phyloP scores from a whole-genome alignment of 768 basidiomycete genomes.

The Infundibulicybe gibba region DNA sequence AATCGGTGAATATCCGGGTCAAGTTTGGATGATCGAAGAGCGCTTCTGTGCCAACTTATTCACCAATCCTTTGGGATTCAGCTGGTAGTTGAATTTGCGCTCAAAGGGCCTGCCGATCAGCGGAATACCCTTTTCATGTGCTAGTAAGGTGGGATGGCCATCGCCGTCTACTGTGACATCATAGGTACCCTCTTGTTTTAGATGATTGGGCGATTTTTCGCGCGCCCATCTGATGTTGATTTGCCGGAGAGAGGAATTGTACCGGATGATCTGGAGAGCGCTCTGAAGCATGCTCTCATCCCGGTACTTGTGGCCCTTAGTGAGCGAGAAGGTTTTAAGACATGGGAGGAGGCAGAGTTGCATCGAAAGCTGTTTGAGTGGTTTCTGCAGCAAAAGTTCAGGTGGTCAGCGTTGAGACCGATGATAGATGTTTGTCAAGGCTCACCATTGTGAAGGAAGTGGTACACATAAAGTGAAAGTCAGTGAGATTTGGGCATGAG shows the following conservation, averaged over 20 bases:
- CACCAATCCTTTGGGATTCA: not conserved
- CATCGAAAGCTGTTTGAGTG: slow-evolving; percentile 34
- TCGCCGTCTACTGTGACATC: slow-evolving; percentile 24
- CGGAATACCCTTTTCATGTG: slow-evolving; percentile 38
- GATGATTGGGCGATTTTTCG: slow-evolving; percentile 41
- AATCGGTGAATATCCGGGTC: no score
- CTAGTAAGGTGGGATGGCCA: slow-evolving; percentile 21
- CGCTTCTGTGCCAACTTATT: slow-evolving; percentile 1
- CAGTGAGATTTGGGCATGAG: slow-evolving; percentile 34
- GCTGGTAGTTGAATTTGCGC: slow-evolving; percentile 22
- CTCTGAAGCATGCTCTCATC: slow-evolving; percentile 14
- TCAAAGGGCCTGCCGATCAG: slow-evolving; percentile 35
- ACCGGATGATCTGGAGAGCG: slow-evolving; percentile 16
- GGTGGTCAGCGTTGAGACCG: not conserved
- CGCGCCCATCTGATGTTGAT: slow-evolving; percentile 47
- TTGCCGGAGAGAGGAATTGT: slow-evolving; percentile 30
- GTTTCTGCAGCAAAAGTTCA: slow-evolving; percentile 26
- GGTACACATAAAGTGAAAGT: slow-evolving; percentile 51
- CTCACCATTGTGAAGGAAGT: slow-evolving; percentile 38
- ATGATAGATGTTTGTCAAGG: slow-evolving; percentile 3
- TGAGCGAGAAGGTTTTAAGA: slow-evolving; percentile 12
- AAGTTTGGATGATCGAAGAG: not conserved
- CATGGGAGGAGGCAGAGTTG: slow-evolving; percentile 29
- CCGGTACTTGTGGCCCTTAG: slow-evolving; percentile 10
- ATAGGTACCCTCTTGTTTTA: slow-evolving; percentile 45